Conservation (phyloP, 805 yeast genomes). For the Tetrapisispora pingtungensis region DNA sequence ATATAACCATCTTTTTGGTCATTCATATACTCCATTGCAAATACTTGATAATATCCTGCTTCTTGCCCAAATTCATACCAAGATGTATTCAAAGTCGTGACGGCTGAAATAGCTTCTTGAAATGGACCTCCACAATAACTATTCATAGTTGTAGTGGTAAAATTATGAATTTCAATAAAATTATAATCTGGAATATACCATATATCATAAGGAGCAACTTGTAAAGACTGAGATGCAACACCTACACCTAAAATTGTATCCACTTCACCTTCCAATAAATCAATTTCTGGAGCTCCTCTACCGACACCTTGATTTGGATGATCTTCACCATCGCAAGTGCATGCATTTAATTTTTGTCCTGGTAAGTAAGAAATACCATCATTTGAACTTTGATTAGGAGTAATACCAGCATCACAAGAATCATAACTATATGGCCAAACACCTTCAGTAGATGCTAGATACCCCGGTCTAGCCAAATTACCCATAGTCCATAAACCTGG, state of each 20-base stretch:
- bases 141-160: constrained; percentile 66
- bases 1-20: constrained; percentile 65
- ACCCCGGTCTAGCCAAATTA: constrained; percentile 87
- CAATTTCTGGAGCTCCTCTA: constrained; percentile 94
- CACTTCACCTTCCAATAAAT: constrained; percentile 77
- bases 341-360: constrained; percentile 67
- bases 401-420: constrained; percentile 86
- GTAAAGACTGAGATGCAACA: constrained; percentile 84
- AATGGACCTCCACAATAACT: constrained; percentile 85
- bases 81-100: constrained; percentile 61
- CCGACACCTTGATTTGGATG: constrained; percentile 86
- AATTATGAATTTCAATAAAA: constrained; percentile 63
- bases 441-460: constrained; percentile 77
- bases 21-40: constrained; percentile 68
- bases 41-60: constrained; percentile 52
- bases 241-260: constrained; percentile 48
- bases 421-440: constrained; percentile 92
- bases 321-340: constrained; percentile 74
- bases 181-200: constrained; percentile 91
- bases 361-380: constrained; percentile 84
- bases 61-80: constrained; percentile 70
- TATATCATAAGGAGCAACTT: constrained; percentile 86
- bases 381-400: constrained; percentile 82
- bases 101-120: constrained; percentile 87
- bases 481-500: constrained; percentile 97